Evolutionary conservation across 2,329 filamentous ascomycete genomes (phyloP).

Genomic region (Ceratocystiopsis sp.): DNA sequence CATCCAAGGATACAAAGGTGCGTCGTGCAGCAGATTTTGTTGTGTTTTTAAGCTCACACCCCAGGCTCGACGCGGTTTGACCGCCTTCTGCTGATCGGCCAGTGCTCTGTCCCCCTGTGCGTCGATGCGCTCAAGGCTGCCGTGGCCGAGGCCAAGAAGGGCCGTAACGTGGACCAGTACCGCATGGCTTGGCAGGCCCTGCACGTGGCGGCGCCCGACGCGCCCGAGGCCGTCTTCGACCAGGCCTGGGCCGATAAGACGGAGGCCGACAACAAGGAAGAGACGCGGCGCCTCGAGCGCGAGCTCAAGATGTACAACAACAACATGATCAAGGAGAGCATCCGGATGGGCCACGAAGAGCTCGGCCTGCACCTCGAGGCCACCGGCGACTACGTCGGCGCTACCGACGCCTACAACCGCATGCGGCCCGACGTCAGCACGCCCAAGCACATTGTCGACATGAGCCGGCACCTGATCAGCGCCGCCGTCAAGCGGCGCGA

Average conservation of each 20-base stretch:
- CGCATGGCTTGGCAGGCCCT: slow-evolving; percentile 50
- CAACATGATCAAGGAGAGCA: slow-evolving; percentile 93
- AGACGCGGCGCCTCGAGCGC: slow-evolving; percentile 60
- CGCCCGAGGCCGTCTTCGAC: slow-evolving; percentile 52
- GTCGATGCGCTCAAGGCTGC: slow-evolving; percentile 69
- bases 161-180: slow-evolving; percentile 59
- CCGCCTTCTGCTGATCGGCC: slow-evolving; percentile 68
- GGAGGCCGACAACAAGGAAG: slow-evolving; percentile 46
- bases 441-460: slow-evolving; percentile 65
- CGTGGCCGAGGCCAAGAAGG: slow-evolving; percentile 56
- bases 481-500: slow-evolving; percentile 61
- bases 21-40: slow-evolving; percentile 5
- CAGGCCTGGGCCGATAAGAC: slow-evolving; percentile 57
- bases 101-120: slow-evolving; percentile 56
- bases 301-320: slow-evolving; percentile 91
- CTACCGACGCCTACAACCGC: slow-evolving; percentile 61
- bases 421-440: slow-evolving; percentile 88
- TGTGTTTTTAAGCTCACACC: neutral
- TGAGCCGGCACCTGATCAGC: slow-evolving; percentile 61
- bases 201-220: slow-evolving; percentile 42
- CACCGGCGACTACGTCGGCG: slow-evolving; percentile 55
- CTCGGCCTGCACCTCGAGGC: slow-evolving; percentile 68
- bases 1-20: slow-evolving; percentile 76
- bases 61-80: slow-evolving; percentile 65
- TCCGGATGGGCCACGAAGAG: slow-evolving; percentile 82